Conservation (phyloP, 1,284 basidiomycete genomes). For the Laetiporus sulphureus region DNA sequence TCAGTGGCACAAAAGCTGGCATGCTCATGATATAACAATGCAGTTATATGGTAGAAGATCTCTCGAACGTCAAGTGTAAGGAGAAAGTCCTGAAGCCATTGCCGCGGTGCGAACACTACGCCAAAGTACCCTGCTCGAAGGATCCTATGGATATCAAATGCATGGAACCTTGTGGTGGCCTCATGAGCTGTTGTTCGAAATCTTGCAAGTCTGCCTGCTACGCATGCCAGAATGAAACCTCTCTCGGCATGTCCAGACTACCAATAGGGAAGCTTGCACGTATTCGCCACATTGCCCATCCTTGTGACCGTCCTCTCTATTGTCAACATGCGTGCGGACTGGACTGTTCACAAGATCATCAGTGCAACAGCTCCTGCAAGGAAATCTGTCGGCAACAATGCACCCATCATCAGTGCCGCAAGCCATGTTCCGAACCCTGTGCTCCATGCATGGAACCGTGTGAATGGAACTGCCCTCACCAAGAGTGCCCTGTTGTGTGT, state of each 20-base stretch:
- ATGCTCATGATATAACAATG: too few species aligned
- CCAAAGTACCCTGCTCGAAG: slow-evolving; percentile 36
- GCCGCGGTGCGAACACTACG: slow-evolving; percentile 50
- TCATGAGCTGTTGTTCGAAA: slow-evolving; percentile 48
- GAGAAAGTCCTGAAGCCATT: slow-evolving; percentile 41
- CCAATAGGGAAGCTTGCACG: slow-evolving; percentile 19
- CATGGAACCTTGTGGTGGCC: slow-evolving; percentile 33
- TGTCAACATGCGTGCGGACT: slow-evolving; percentile 54
- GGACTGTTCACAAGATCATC: slow-evolving; percentile 43
- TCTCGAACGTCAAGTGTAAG: slow-evolving; percentile 40
- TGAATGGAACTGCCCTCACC: slow-evolving; percentile 49
- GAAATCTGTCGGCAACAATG: slow-evolving; percentile 51
- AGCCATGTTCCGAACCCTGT: slow-evolving; percentile 49
- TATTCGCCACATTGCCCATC: slow-evolving; percentile 37
- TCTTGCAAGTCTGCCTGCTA: slow-evolving; percentile 44
- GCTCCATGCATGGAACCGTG: slow-evolving; percentile 60
- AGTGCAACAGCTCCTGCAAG: slow-evolving; percentile 42
- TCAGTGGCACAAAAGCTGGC: background rate
- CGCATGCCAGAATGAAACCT: slow-evolving; percentile 35
- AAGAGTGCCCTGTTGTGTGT: slow-evolving; percentile 57
- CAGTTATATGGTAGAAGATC: slow-evolving; percentile 42
- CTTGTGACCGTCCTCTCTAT: slow-evolving; percentile 46
- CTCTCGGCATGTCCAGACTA: slow-evolving; percentile 6
- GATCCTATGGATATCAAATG: slow-evolving; percentile 38
- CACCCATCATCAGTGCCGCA: slow-evolving; percentile 39